Percentiles rank a stretch among this genome's conserved stretches.
Evolutionary conservation across 2,329 filamentous ascomycete species (phyloP).

Genomic region (Aspergillus pseudonomiae): DNA sequence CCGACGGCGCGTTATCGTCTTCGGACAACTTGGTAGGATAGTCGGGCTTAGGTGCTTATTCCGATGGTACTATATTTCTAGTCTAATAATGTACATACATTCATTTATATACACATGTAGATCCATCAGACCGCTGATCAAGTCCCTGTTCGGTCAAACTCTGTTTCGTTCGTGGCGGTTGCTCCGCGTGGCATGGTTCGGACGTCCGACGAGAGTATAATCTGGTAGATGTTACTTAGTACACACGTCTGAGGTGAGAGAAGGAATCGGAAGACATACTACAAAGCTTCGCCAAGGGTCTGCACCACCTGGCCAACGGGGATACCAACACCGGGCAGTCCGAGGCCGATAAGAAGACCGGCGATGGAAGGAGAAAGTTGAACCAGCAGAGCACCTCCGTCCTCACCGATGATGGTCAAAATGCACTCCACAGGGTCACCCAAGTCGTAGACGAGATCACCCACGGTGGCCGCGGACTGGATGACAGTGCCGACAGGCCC

Average conservation of each 20-base stretch:
- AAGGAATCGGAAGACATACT: constrained; percentile 16
- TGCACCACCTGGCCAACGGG: constrained; percentile 32
- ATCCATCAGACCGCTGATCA: neutral
- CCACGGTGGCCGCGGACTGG: constrained; percentile 19
- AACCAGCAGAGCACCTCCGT: constrained; percentile 25
- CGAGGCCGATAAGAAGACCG: constrained; percentile 23
- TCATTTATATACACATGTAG: neutral
- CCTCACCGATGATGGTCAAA: constrained; percentile 29
- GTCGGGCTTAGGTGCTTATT: neutral
- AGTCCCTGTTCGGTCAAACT: neutral
- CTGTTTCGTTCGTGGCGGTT: neutral
- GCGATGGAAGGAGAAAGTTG: constrained; percentile 26
- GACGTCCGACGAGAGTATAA: neutral
- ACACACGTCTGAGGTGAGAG: too few species aligned
- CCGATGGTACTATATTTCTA: neutral
- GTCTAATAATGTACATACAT: neutral
- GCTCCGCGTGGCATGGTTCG: neutral
- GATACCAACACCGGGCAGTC: constrained; percentile 25
- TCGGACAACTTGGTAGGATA: too few species aligned
- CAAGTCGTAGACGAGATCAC: constrained; percentile 24
- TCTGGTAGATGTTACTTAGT: neutral
- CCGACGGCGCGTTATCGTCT: neutral
- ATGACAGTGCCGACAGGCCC: constrained; percentile 23
- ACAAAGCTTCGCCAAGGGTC: constrained; percentile 19
- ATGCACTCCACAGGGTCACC: constrained; percentile 24